Evolutionary conservation across 2,329 filamentous ascomycete species (phyloP).

Genomic region (Akanthomyces uredinophilus): DNA sequence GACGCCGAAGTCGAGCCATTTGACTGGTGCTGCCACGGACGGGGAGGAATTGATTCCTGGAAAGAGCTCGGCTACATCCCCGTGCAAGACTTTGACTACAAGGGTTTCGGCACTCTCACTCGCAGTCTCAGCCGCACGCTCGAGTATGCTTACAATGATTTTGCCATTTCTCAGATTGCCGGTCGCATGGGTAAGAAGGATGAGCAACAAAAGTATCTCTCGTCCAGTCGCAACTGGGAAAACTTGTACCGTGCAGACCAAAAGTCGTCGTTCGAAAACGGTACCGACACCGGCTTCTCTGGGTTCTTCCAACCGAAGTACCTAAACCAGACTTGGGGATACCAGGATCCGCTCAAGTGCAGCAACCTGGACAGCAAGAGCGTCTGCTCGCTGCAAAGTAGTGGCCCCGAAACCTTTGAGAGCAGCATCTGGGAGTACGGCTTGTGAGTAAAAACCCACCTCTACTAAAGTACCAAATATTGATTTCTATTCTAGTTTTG

Average conservation of each 20-base stretch:
- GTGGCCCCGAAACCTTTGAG: constrained; percentile 66
- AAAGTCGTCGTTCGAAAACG: constrained; percentile 46
- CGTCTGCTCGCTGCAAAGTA: constrained; percentile 55
- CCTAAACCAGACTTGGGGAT: constrained; percentile 63
- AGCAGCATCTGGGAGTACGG: constrained; percentile 68
- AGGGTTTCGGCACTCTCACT: constrained; percentile 64
- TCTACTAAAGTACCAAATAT: not conserved
- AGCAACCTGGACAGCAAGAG: constrained; percentile 48
- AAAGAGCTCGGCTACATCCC: constrained; percentile 68
- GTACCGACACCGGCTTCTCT: constrained; percentile 56
- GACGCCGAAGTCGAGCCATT: constrained; percentile 66
- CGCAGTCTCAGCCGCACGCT: constrained; percentile 67
- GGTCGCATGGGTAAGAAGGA: constrained; percentile 46
- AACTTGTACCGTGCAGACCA: constrained; percentile 61
- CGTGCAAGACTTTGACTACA: constrained; percentile 59
- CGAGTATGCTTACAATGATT: constrained; percentile 77
- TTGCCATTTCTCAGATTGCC: constrained; percentile 60
- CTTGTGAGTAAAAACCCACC: constrained; percentile 43
- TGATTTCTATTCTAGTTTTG: constrained; percentile 32
- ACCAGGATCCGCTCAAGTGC: constrained; percentile 63
- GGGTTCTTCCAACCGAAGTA: constrained; percentile 69
- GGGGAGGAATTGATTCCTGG: constrained; percentile 68
- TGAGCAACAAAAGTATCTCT: constrained; percentile 56
- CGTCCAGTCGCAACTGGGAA: constrained; percentile 59
- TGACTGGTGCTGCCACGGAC: constrained; percentile 66